These are phyloP conservation scores for Pythium dissimile DNA, from an alignment of 352 stramenopile species.

Conservation along the genomic window DNA sequence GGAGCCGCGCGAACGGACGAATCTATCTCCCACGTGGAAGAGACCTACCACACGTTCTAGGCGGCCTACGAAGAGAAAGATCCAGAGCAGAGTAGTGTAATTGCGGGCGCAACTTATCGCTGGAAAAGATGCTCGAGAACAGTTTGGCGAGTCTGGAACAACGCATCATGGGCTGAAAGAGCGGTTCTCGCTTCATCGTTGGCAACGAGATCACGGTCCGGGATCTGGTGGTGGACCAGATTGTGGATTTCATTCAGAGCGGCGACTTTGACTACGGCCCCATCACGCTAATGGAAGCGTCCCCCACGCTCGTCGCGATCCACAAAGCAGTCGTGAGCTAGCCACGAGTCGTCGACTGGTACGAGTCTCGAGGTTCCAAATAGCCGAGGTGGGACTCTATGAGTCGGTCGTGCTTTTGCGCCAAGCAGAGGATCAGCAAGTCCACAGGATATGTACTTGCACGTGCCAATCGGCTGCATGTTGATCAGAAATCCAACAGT, in stretches of 20 bases:
- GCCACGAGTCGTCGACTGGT: slow-evolving; percentile 44
- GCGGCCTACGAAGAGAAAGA: slow-evolving; percentile 31
- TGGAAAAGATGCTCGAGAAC: slow-evolving; percentile 26
- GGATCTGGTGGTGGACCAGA: slow-evolving; percentile 44
- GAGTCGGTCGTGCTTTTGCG: too few species aligned
- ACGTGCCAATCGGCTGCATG: too few species aligned
- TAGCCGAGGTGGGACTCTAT: too few species aligned
- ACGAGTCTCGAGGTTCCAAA: slow-evolving; percentile 15
- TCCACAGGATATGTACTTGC: too few species aligned
- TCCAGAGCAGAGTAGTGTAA: slow-evolving; percentile 15
- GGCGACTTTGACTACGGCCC: slow-evolving; percentile 27
- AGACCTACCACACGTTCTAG: slow-evolving; percentile 25
- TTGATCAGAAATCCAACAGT: too few species aligned
- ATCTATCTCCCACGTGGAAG: slow-evolving; percentile 34
- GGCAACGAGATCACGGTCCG: slow-evolving; percentile 36
- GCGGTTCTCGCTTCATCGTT: slow-evolving; percentile 21
- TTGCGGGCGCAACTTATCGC: slow-evolving; percentile 33
- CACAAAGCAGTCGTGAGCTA: slow-evolving; percentile 32
- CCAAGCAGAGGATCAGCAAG: too few species aligned
- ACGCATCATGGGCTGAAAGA: slow-evolving; percentile 27
- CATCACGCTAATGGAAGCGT: slow-evolving; percentile 23
- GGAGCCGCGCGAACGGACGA: slow-evolving; percentile 22
- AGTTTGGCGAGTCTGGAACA: slow-evolving; percentile 35
- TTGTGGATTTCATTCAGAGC: slow-evolving; percentile 39
- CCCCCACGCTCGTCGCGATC: slow-evolving; percentile 28